These are phyloP conservation scores for Diaporthe sp. DNA, from an alignment of 2,329 filamentous ascomycete genomes.

Conservation along the genomic window DNA sequence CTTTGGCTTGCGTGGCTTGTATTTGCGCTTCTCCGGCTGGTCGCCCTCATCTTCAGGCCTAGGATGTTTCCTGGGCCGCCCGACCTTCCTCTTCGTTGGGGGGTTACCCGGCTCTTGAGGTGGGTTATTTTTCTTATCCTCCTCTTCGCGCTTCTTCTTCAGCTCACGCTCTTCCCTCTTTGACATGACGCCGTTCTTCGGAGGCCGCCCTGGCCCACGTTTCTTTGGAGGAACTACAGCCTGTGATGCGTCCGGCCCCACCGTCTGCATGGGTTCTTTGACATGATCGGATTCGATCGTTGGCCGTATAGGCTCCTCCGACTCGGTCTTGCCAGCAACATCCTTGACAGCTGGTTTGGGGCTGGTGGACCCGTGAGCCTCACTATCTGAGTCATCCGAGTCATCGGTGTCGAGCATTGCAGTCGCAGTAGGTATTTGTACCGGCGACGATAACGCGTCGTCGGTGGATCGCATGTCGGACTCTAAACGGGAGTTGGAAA, in stretches of 20 bases:
- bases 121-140: conserved; percentile 65
- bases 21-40: conserved; percentile 74
- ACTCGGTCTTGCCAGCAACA: conserved; percentile 48
- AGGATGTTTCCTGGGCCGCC: conserved; percentile 75
- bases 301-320: conserved; percentile 49
- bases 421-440: conserved; percentile 50
- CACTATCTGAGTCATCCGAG: conserved; percentile 46
- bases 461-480: conserved; percentile 68
- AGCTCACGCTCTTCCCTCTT: conserved; percentile 78
- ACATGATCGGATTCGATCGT: conserved; percentile 50
- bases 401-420: conserved; percentile 44
- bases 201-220: conserved; percentile 83
- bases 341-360: conserved; percentile 45
- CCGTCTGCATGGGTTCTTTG: conserved; percentile 46
- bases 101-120: conserved; percentile 63
- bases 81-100: conserved; percentile 74
- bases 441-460: conserved; percentile 48
- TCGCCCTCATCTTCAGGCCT: conserved; percentile 68
- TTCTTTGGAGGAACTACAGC: conserved; percentile 69
- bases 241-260: conserved; percentile 50
- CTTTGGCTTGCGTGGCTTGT: conserved; percentile 69
- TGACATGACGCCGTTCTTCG: conserved; percentile 87
- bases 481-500: conserved; percentile 73
- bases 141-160: conserved; percentile 70
- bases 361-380: conserved; percentile 36